A percentile compares a stretch with the other conserved stretches of the same genome.
Evolutionary conservation across 129 eudicot genomes (phyloP).

Genomic region (Lactuca saligna): DNA sequence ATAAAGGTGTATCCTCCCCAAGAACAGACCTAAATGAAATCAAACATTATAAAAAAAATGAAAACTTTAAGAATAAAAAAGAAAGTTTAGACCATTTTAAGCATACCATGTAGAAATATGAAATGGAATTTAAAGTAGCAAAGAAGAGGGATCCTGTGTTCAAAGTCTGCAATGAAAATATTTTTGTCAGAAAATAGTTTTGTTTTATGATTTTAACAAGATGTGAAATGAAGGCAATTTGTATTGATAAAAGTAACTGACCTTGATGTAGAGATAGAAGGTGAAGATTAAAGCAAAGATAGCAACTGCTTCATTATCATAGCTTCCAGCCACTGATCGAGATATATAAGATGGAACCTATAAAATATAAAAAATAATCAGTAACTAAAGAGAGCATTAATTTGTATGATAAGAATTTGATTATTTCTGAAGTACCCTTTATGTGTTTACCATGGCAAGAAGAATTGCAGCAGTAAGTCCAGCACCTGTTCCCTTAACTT

Average conservation of each 20-base stretch:
- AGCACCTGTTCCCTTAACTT: conserved; percentile 96
- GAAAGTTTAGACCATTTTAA: neutral
- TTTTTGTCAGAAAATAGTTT: conserved; percentile 19
- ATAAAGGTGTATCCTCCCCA: conserved; percentile 99
- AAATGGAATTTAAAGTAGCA: conserved; percentile 84
- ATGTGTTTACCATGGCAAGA: conserved; percentile 75
- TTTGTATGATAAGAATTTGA: neutral
- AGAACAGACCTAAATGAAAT: conserved; percentile 78
- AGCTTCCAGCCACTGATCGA: conserved; percentile 99
- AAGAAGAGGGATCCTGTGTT: conserved; percentile 94
- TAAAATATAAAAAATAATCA: conserved; percentile 16
- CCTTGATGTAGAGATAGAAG: conserved; percentile 93
- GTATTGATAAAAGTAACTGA: conserved; percentile 25
- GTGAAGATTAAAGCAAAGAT: conserved; percentile 94
- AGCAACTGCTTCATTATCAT: conserved; percentile 99
- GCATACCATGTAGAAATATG: conserved; percentile 95
- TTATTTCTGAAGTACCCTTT: conserved; percentile 12
- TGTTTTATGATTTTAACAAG: neutral
- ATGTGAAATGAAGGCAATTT: neutral
- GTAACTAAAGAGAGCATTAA: neutral
- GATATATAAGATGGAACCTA: conserved; percentile 99
- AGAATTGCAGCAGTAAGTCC: conserved; percentile 96
- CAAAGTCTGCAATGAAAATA: conserved; percentile 69
- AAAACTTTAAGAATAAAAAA: conserved; percentile 6
- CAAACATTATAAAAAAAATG: neutral